phyloP scores from a whole-genome alignment of 495 filamentous ascomycete species.

The Daldinia loculata region DNA sequence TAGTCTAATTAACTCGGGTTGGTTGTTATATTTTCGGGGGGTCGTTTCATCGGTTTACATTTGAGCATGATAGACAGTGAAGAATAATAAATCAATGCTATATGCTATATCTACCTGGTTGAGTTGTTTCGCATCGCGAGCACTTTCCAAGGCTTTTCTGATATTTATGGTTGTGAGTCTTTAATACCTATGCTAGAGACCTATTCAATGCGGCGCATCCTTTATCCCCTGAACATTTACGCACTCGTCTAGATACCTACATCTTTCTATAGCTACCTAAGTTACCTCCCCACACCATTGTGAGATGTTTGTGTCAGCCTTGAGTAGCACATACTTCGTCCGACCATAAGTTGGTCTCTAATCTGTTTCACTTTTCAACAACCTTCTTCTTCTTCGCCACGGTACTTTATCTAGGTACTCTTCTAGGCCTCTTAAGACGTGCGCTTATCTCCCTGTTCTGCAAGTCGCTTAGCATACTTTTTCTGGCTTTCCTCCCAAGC shows the following conservation, averaged over 20 bases:
- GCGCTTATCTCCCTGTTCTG: constrained; percentile 24
- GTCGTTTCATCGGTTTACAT: background rate
- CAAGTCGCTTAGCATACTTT: constrained; percentile 31
- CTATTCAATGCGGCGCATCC: background rate
- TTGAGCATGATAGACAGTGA: background rate
- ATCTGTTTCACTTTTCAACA: background rate
- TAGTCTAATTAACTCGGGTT: constrained; percentile 2
- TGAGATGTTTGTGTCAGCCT: background rate
- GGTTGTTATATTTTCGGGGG: background rate
- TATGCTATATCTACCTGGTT: background rate
- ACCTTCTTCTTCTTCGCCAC: background rate
- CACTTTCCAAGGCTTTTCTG: background rate
- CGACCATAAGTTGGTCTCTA: background rate
- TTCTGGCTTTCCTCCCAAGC: constrained; percentile 44
- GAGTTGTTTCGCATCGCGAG: background rate
- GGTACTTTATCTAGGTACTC: background rate
- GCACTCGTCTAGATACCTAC: background rate
- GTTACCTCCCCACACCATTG: background rate
- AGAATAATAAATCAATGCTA: background rate
- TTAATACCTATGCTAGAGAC: background rate
- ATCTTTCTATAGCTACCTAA: background rate
- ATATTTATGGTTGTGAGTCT: background rate
- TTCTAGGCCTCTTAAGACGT: background rate
- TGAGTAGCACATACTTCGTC: background rate
- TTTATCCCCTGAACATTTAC: background rate